Percentiles rank a stretch among this genome's conserved stretches.
Conservation (phyloP, 2,329 filamentous ascomycete genomes). For the Stagonosporopsis vannaccii region DNA sequence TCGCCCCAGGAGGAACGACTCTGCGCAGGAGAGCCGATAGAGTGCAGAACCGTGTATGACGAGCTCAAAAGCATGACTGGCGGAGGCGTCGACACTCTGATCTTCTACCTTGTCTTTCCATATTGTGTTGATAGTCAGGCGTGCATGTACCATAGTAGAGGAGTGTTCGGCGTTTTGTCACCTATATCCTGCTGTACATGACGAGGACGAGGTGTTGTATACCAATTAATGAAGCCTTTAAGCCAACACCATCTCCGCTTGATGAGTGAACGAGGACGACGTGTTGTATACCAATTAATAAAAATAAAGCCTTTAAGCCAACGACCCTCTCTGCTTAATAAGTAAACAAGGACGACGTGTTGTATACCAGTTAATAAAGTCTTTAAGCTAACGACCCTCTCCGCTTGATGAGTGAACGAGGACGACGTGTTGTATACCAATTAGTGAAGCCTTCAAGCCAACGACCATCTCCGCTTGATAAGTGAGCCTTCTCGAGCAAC, state of each 20-base stretch:
- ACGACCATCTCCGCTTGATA: not conserved
- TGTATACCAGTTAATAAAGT: too few relatives aligned
- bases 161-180: constrained; percentile 38
- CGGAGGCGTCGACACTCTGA: constrained; percentile 2
- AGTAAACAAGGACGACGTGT: too few relatives aligned
- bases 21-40: constrained; percentile 21
- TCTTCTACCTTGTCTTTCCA: constrained; percentile 26
- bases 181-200: constrained; percentile 33
- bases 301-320: constrained; percentile 13
- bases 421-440: too few relatives aligned
- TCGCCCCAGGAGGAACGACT: constrained; percentile 22
- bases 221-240: constrained; percentile 18
- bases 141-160: constrained; percentile 41
- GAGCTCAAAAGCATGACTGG: constrained; percentile 6
- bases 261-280: too few relatives aligned
- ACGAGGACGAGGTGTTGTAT: constrained; percentile 15
- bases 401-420: too few relatives aligned
- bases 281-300: too few relatives aligned
- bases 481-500: not conserved
- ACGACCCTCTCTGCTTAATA: not conserved
- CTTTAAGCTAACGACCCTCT: not conserved
- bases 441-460: not conserved
- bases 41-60: not conserved
- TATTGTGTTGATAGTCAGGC: constrained; percentile 35
- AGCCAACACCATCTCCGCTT: not conserved